Evolutionary conservation across 2,329 filamentous ascomycete species (phyloP).

Genomic region (Cryphonectria naterciae): DNA sequence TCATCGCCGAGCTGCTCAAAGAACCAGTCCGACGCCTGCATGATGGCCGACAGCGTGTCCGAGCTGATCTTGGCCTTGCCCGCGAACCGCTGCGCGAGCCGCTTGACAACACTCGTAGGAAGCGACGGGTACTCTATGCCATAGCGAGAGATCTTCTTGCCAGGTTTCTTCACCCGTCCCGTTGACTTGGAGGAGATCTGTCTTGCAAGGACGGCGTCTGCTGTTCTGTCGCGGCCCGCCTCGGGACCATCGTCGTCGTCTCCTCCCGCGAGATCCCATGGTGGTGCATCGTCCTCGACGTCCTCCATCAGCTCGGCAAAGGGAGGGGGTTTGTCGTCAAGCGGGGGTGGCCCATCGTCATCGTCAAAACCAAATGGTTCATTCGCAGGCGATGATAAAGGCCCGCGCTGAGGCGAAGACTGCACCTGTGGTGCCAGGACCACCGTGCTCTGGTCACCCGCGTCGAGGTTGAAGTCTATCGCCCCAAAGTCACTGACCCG

Average conservation of each 20-base stretch:
- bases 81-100: conserved; percentile 71
- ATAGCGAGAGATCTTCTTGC: conserved; percentile 67
- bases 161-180: conserved; percentile 42
- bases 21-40: conserved; percentile 86
- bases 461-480: conserved; percentile 51
- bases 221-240: conserved; percentile 26
- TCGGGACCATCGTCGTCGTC: conserved; percentile 29
- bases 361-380: conserved; percentile 32
- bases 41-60: conserved; percentile 74
- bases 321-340: conserved; percentile 1
- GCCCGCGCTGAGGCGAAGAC: conserved; percentile 11
- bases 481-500: conserved; percentile 55
- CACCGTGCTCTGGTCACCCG: conserved; percentile 56
- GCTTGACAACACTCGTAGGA: conserved; percentile 74
- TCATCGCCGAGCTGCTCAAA: conserved; percentile 88
- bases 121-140: conserved; percentile 78
- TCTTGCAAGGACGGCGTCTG: conserved; percentile 9
- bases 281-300: conserved; percentile 18
- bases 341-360: conserved; percentile 13
- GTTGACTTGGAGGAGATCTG: conserved; percentile 1
- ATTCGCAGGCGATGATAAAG: conserved; percentile 29
- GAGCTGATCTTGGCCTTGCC: conserved; percentile 72
- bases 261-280: conserved; percentile 6
- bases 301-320: conserved; percentile 14
- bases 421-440: conserved; percentile 45